Evolutionary conservation across 2,329 filamentous ascomycete genomes (phyloP), one percentile per base, ranked within the genome.

Genomic region (Colletotrichum tropicale): DNA sequence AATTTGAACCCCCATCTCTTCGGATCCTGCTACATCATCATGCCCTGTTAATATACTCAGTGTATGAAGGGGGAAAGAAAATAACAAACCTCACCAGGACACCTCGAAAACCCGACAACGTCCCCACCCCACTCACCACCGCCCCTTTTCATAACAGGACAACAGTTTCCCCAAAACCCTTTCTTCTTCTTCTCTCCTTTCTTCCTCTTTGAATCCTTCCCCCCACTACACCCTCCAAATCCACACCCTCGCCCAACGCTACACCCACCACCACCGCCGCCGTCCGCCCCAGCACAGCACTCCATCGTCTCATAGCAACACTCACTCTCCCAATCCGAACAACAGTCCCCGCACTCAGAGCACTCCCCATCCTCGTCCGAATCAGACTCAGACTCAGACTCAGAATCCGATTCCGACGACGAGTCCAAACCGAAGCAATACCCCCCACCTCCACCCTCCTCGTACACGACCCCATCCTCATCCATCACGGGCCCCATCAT

Each of bases 61-160:
- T 28, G 21, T 38, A 24, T 6, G 48, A 24, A 34, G 2, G 12
- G 48, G 18, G 61, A 30, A 32, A 10, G 10, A 43, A 30, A 3
- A 5, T 8, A 8, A 56, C 61, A 6, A 13, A 75, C 75, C 30
- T 75, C 75, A 15, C 72, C 75, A 24, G 67, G 72, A 62, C 60
- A 71, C 48, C 75, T 66, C 16, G 38, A 64, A 21, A 77, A 21
- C 26, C 75, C 75, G 15, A 75, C 67, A 24, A 75, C 64, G 10
- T 30, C n/a, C 18, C 75, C 75, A 7, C 75, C 75, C 72, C 75
- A 77, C 2, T 72, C 64, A 16, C 56, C 48, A 2, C 36, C 12
- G 15, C 56, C 34, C 7, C 36, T 13, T 21, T 18, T 55, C 55
- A 13, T 48, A 4, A 60, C 70, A 8, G 71, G 60, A 66, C 62